A percentile compares a stretch with the other conserved stretches of the same genome.
Evolutionary conservation across 257 asterid genomes (phyloP).

Genomic region (Vinca minor): DNA sequence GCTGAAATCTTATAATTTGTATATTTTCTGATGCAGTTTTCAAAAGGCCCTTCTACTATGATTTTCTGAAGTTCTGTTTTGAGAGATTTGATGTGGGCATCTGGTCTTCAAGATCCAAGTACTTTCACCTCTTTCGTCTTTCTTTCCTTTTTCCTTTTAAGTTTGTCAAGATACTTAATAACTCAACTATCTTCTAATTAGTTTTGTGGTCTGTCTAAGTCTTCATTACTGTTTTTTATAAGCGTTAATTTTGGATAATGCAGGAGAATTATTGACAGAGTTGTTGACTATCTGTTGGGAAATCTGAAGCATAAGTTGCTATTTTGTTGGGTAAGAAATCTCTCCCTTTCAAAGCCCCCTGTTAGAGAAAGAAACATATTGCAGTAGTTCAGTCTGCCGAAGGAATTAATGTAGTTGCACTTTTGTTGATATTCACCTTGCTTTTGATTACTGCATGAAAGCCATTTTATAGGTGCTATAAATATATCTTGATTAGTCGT

Average conservation of each 20-base stretch:
- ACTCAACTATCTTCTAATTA: not conserved
- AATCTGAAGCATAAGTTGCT: constrained; percentile 39
- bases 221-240: constrained; percentile 4
- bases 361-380: not conserved
- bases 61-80: constrained; percentile 76
- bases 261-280: constrained; percentile 49
- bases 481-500: not conserved
- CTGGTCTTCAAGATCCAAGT: constrained; percentile 92
- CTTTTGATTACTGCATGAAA: not conserved
- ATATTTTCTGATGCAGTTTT: constrained; percentile 45
- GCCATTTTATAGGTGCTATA: not conserved
- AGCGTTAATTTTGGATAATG: constrained; percentile 24
- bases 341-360: not conserved
- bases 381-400: not conserved
- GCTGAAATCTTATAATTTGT: constrained; percentile 14
- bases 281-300: constrained; percentile 67
- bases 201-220: not conserved
- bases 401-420: not conserved
- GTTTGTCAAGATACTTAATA: not conserved
- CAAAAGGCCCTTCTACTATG: constrained; percentile 74
- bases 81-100: constrained; percentile 69
- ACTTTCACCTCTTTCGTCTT: constrained; percentile 12
- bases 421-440: too few relatives aligned
- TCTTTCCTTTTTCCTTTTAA: constrained; percentile 7
- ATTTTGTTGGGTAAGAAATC: constrained; percentile 71